phyloP scores from a whole-genome alignment of 1,284 basidiomycete species.

The Leccinum solheimii region DNA sequence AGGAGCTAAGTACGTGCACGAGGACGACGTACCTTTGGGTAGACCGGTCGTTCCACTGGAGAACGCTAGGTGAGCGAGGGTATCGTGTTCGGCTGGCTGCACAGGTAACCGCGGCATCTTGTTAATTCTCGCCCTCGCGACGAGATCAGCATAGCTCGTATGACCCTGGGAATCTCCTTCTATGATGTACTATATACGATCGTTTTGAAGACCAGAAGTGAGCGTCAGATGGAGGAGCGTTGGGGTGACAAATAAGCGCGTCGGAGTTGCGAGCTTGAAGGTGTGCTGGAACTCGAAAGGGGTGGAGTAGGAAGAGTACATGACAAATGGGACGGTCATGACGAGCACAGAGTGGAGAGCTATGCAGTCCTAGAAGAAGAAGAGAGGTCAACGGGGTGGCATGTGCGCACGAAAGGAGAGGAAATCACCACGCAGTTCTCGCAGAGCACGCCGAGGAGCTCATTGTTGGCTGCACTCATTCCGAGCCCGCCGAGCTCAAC shows the following conservation, averaged over 20 bases:
- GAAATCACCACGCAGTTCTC: slow-evolving; percentile 60
- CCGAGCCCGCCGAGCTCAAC: slow-evolving; percentile 54
- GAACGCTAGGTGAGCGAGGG: slow-evolving; percentile 70
- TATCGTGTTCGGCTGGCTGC: slow-evolving; percentile 51
- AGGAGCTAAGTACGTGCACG: not conserved
- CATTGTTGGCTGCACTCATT: slow-evolving; percentile 44
- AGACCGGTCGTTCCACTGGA: slow-evolving; percentile 77
- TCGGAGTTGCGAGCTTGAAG: slow-evolving; percentile 52
- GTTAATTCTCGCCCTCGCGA: slow-evolving; percentile 41
- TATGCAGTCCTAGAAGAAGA: slow-evolving; percentile 56
- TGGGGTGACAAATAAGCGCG: slow-evolving; percentile 63
- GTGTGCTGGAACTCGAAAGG: slow-evolving; percentile 64
- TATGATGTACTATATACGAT: slow-evolving; percentile 53
- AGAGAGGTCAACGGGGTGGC: not conserved
- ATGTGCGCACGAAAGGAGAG: slow-evolving; percentile 14
- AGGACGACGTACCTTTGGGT: slow-evolving; percentile 59
- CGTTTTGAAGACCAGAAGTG: slow-evolving; percentile 50
- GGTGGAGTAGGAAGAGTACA: slow-evolving; percentile 67
- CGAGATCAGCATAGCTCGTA: slow-evolving; percentile 47
- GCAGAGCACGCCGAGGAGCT: slow-evolving; percentile 68
- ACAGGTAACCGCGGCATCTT: slow-evolving; percentile 44
- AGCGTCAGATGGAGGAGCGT: slow-evolving; percentile 49
- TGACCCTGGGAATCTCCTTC: slow-evolving; percentile 44
- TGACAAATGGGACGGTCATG: slow-evolving; percentile 59
- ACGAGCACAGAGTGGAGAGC: slow-evolving; percentile 56